Evolutionary conservation across 2,329 filamentous ascomycete genomes (phyloP).

Genomic region (Nothomitra cinnamomea): DNA sequence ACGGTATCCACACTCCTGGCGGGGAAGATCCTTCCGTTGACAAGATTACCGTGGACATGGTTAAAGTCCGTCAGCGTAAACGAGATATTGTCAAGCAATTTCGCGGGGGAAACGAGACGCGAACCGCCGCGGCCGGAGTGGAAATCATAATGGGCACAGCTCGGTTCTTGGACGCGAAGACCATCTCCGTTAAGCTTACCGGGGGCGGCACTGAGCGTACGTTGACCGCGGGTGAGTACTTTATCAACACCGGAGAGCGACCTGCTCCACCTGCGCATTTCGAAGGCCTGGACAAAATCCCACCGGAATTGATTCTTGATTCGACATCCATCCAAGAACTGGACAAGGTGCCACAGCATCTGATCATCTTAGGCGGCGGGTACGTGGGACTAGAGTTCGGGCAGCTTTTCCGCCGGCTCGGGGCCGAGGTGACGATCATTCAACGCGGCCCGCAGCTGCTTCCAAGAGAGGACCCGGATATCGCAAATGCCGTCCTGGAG

Average conservation of each 20-base stretch:
- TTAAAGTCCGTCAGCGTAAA: slow-evolving; percentile 33
- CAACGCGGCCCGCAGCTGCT: slow-evolving; percentile 28
- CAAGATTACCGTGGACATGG: slow-evolving; percentile 28
- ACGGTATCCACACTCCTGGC: slow-evolving; percentile 23
- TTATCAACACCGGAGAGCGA: slow-evolving; percentile 30
- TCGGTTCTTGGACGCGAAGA: slow-evolving; percentile 25
- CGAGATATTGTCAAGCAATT: slow-evolving; percentile 35
- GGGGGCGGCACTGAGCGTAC: too few relatives aligned
- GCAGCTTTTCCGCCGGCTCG: slow-evolving; percentile 33
- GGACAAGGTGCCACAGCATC: slow-evolving; percentile 27
- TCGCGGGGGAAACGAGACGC: slow-evolving; percentile 28
- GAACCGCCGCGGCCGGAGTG: slow-evolving; percentile 25
- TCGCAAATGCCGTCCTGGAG: slow-evolving; percentile 25
- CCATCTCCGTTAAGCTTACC: slow-evolving; percentile 12
- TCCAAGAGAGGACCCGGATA: slow-evolving; percentile 30
- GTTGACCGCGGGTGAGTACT: slow-evolving; percentile 21
- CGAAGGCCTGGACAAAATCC: slow-evolving; percentile 22
- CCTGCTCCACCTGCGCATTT: slow-evolving; percentile 22
- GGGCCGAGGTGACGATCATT: slow-evolving; percentile 31
- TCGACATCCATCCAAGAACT: slow-evolving; percentile 33
- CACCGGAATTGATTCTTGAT: slow-evolving; percentile 24
- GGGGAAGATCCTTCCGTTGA: slow-evolving; percentile 9
- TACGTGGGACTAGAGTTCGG: slow-evolving; percentile 37
- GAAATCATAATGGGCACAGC: slow-evolving; percentile 30
- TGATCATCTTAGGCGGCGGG: slow-evolving; percentile 35